Evolutionary conservation across 768 basidiomycete species (phyloP).

Genomic region (Goffeauzyma gilvescens): DNA sequence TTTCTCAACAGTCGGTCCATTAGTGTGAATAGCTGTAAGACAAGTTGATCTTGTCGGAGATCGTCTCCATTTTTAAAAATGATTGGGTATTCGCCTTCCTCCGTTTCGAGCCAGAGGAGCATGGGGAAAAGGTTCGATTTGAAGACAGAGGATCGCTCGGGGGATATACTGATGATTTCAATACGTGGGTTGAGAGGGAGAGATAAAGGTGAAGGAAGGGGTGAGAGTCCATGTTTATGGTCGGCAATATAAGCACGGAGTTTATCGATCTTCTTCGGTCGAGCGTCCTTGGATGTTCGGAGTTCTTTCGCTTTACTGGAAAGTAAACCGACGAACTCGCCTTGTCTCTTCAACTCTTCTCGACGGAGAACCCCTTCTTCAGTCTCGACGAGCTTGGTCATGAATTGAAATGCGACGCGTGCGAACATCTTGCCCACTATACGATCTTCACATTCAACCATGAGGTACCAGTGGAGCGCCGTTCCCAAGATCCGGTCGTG

Average conservation of each 20-base stretch:
- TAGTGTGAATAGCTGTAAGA: slow-evolving; percentile 92
- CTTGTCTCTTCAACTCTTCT: slow-evolving; percentile 78
- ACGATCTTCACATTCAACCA: slow-evolving; percentile 76
- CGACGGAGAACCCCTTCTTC: slow-evolving; percentile 64
- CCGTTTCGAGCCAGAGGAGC: slow-evolving; percentile 73
- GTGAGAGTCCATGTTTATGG: slow-evolving; percentile 61
- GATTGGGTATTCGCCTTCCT: slow-evolving; percentile 50
- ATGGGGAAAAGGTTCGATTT: slow-evolving; percentile 91
- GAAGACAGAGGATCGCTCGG: slow-evolving; percentile 88
- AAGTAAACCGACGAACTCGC: slow-evolving; percentile 66
- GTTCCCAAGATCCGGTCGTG: slow-evolving; percentile 71
- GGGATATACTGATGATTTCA: slow-evolving; percentile 62
- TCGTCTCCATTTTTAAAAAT: slow-evolving; percentile 99
- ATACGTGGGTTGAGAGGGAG: slow-evolving; percentile 79
- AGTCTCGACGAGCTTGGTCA: slow-evolving; percentile 69
- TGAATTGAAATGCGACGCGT: slow-evolving; percentile 71
- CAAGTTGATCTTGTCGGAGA: slow-evolving; percentile 93
- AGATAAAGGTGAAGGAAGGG: slow-evolving; percentile 53
- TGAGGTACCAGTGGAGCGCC: slow-evolving; percentile 88
- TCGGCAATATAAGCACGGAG: slow-evolving; percentile 68
- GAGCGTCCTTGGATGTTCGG: slow-evolving; percentile 70
- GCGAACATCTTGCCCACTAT: slow-evolving; percentile 79
- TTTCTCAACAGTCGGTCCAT: slow-evolving; percentile 87
- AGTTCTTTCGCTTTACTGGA: slow-evolving; percentile 73
- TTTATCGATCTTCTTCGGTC: slow-evolving; percentile 95